Base-by-base conservation (phyloP, 768 basidiomycete species). In the Strobilomyces confusus region DNA sequence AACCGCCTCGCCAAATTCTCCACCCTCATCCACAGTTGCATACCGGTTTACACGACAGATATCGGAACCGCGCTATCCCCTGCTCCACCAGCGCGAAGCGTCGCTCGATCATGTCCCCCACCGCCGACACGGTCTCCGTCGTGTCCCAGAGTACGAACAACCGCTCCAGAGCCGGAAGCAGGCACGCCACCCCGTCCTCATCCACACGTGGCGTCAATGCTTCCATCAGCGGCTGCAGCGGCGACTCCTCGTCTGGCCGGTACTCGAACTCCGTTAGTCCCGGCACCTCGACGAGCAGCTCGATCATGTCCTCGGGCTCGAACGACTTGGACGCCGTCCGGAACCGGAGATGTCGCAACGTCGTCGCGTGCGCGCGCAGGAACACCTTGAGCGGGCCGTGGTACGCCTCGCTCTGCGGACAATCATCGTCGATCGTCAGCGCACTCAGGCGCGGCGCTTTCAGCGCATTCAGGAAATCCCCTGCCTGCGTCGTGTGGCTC, bases 81-180 rank as follows among this genome's bases (percentile, higher is more conserved):
- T 40, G 56, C 6, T 49, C 57, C 0, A 38, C 43, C 26, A 62
- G 20, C 30, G 59, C 48, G 41, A 59, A 62, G 33, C 64, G 63
- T 26, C 38, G 13, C 49, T 66, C 65, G 9, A 65, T 52, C 65
- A 65, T 62, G 8, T 65, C 56, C 1, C 57, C 64, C 53, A 67
- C 65, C 49, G 52, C 58, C 19, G 51, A 52, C 13, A 66, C 58
- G 34, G 65, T 63, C 56, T 63, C 63, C 19, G 53, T 40, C 49
- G 57, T 63, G 38, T 68, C 66, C 65, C 65, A 66, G 33, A 60
- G 57, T 30, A 66, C 54, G 15, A 41, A 54, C 15, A 63, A 22
- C 45, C 60, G 54, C 19, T 68, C 58, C 41, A 66, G 30, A 33
- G 22, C 12, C 0, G 63, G 58, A 5, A 64, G 58, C 1, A 67